These are phyloP conservation scores for Ilex paraguariensis DNA, from an alignment of 305 asterid genomes.

Conservation along the genomic window DNA sequence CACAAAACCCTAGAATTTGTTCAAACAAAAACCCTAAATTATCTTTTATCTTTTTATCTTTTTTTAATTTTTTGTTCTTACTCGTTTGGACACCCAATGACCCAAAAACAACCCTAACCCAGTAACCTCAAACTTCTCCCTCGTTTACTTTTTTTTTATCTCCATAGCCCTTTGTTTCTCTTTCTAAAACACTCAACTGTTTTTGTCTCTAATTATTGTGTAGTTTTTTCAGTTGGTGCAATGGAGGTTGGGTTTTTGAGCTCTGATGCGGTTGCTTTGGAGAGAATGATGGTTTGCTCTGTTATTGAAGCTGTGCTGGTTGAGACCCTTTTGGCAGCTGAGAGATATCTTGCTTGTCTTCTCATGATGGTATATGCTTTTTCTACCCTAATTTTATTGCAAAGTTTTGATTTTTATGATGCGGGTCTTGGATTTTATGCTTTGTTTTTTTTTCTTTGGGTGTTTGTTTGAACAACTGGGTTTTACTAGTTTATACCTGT, in stretches of 20 bases:
- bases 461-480: no score
- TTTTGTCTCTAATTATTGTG: not conserved
- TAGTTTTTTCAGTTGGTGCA: conserved; percentile 6
- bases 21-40: not conserved
- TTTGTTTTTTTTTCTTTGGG: no score
- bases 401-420: not conserved
- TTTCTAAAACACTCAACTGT: not conserved
- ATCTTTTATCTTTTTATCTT: not conserved
- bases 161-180: conserved; percentile 2
- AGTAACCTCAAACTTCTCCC: not conserved
- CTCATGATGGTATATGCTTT: conserved; percentile 3
- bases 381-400: no score
- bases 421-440: conserved; percentile 4
- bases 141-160: not conserved
- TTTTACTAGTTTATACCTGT: not conserved
- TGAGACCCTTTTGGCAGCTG: conserved; percentile 33
- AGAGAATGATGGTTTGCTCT: conserved; percentile 20
- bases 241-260: conserved; percentile 37
- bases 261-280: conserved; percentile 23
- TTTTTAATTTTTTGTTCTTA: not conserved
- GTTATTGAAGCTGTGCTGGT: conserved; percentile 22
- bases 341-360: conserved; percentile 32
- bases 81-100: not conserved
- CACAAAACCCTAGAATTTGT: not conserved
- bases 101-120: not conserved